Conservation (phyloP, 2,329 filamentous ascomycete genomes). For the Diaporthe citriasiana region DNA sequence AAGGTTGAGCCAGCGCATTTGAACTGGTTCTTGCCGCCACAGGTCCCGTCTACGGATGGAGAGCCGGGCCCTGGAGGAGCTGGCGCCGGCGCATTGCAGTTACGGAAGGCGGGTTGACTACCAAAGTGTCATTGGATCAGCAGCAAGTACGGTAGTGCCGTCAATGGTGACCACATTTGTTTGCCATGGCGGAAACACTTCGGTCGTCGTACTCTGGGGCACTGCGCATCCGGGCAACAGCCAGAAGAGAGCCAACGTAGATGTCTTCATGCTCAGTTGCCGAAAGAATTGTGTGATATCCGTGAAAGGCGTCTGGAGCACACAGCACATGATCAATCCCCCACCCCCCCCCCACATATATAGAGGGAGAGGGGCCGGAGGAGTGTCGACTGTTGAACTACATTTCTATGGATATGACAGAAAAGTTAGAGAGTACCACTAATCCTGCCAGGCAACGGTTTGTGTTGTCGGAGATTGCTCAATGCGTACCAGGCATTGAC, state of each 20-base stretch:
- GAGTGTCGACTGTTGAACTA: no score
- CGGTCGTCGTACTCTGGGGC: no score
- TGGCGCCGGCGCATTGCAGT: not conserved
- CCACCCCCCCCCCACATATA: no score
- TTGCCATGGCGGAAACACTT: no score
- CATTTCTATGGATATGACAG: not conserved
- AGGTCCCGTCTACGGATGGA: not conserved
- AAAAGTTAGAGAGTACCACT: not conserved
- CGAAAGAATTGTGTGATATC: no score
- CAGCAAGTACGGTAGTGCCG: not conserved
- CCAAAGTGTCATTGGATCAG: not conserved
- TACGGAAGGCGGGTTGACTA: not conserved
- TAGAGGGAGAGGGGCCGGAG: no score
- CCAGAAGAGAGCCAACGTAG: no score
- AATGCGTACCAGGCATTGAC: not conserved
- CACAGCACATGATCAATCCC: no score
- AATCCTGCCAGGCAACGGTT: not conserved
- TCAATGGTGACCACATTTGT: no score
- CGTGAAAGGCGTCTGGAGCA: no score
- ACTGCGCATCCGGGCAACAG: no score
- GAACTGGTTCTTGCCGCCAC: conserved; percentile 8
- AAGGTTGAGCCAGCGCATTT: not conserved
- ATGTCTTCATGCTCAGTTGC: no score
- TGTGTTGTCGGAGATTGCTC: not conserved
- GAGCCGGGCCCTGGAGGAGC: not conserved